Evolutionary conservation across 345 rosid species (phyloP), one percentile per base, ranked within the genome.

Genomic region (Citrus cavaleriei): DNA sequence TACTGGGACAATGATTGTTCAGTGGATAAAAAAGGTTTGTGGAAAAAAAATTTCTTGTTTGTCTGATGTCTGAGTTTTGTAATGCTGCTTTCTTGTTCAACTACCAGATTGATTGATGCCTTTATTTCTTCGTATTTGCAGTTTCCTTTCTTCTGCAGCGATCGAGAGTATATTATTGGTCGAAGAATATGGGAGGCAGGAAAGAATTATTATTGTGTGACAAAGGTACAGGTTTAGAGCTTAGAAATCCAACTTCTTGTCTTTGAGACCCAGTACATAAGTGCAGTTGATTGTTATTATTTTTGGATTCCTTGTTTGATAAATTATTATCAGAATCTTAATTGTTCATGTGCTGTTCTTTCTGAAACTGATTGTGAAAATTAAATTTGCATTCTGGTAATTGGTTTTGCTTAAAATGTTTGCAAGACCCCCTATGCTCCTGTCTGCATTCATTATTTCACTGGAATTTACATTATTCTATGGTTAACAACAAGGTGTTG

Each of bases 121-220:
- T 79, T 58, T 28, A 57, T 78, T 60, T 78, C 12, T 72, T 34
- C 57, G 73, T 34, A n/a, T 84, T 76, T 88, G 86, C 92, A 96
- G 98, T 96, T 94, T 58, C 99, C 99, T 0, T 94, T 96, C 79
- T 94, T 94, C 90, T 96, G 99, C 70, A 92, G 99, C 55, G 98
- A 96, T 79, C 88, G 99, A 35, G 99, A 96, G 77, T 96, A 96
- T 79, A 89, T 94, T 70, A 91, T 96, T 74, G 98, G 92, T 19
- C 75, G 94, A 83, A 91, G 98, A 80, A 93, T 94, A 84, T 96
- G 99, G 98, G 98, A 96, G 73, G 90, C 90, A 72, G 95, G 91
- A 77, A 91, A 83, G 74, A 83, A 86, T 7, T 96, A 88, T 82
- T 94, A 90, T 80, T 89, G 95, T 72, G 92, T 96, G 77, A 94